Base-by-base conservation (phyloP, 78 protist genomes). In the Protostelium mycophagum region DNA sequence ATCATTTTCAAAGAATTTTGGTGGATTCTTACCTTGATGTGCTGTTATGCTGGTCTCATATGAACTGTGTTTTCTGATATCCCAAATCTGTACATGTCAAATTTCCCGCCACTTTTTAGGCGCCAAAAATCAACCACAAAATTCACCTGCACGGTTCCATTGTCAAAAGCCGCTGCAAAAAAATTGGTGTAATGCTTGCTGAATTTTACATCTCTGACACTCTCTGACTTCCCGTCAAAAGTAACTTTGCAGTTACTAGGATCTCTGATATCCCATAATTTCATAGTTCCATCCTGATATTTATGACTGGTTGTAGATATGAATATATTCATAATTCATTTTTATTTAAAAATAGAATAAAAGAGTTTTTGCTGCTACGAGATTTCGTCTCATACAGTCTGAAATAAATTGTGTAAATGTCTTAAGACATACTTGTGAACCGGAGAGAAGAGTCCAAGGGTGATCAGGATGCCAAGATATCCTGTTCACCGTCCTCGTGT, bases 91-190 rank as follows among this genome's bases (percentile, higher is more conserved):
- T 16, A 16, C 73, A 16, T 25, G 73, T 5, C 16, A 5, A 51
- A 5, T 5, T 51, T 5, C 5, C 73, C 16, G 5, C 73, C 73
- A 51, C 16, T 16, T 51, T 25, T 16, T 25, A 51, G 31, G 73
- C 73, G n/a, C n/a, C n/a, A n/a, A n/a, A n/a, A n/a, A n/a, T n/a
- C n/a, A n/a, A n/a, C n/a, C n/a, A n/a, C n/a, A n/a, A n/a, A n/a
- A n/a, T 51, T 51, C 73, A 51, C 73, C 37, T 95, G 95, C 1
- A 95, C 90, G 23, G 92, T 90, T 35, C 97, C 97, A 89, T 95
- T 92, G 39, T 95, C 97, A 73, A 95, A 91, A 34, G 95, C 97
- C 36, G 94, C 93, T 9, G 92, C 97, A 86, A 95, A 95, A 34
- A 73, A 91, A 0, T 84, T 91, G 73, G 85, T 0, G 36, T 38